phyloP scores from a whole-genome alignment of 371 early-diverging fungal species.

The Mucor mucedo region DNA sequence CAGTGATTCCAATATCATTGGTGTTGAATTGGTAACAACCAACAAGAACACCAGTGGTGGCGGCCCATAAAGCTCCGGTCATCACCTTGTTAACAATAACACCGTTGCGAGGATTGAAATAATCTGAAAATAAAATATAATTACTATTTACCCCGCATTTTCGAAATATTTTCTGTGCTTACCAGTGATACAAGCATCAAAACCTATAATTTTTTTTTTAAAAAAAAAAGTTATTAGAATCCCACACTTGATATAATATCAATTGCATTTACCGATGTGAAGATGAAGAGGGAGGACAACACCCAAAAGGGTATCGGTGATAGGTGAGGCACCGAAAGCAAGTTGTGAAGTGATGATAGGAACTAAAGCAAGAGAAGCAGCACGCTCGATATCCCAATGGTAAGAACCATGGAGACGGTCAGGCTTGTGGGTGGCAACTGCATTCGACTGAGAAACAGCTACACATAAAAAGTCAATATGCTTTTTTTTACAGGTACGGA shows the following conservation, averaged over 20 bases:
- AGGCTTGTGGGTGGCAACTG: constrained; percentile 37
- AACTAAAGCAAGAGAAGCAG: constrained; percentile 71
- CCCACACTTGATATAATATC: not conserved
- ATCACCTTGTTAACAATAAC: constrained; percentile 67
- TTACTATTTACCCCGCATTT: constrained; percentile 32
- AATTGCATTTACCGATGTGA: constrained; percentile 72
- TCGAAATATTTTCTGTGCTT: constrained; percentile 13
- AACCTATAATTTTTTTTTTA: constrained; percentile 30
- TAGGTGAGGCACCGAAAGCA: constrained; percentile 79
- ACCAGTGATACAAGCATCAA: constrained; percentile 66
- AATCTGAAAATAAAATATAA: constrained; percentile 66
- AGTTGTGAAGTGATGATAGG: constrained; percentile 82
- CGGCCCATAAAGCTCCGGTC: constrained; percentile 65
- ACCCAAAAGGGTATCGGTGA: constrained; percentile 88
- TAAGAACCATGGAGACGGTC: constrained; percentile 55
- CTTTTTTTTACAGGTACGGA: not conserved
- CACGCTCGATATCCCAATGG: constrained; percentile 94
- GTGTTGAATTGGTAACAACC: constrained; percentile 96
- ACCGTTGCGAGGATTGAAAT: constrained; percentile 77
- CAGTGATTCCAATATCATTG: constrained; percentile 92
- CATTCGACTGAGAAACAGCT: constrained; percentile 35
- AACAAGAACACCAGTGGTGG: constrained; percentile 78
- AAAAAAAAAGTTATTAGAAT: not conserved
- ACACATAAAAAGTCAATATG: not conserved
- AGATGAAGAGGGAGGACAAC: constrained; percentile 89